Evolutionary conservation across 176 grass and related monocot genomes (phyloP).

Genomic region (Phoenix dactylifera): DNA sequence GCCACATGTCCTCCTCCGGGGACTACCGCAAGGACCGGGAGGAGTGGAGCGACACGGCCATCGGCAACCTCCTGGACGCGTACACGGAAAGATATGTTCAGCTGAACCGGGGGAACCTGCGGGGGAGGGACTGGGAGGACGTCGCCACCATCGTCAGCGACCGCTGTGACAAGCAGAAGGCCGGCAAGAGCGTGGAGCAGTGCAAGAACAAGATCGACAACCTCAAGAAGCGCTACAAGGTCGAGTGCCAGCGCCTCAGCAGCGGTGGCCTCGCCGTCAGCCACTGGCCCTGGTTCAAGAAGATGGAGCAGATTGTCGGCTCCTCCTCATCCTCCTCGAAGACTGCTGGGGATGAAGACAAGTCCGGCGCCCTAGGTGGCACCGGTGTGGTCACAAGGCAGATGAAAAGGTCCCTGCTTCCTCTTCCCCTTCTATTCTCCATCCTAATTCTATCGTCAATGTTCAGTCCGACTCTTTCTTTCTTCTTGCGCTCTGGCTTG

Average conservation of each 20-base stretch:
- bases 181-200: slow-evolving; percentile 79
- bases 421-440: background rate
- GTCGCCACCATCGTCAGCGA: slow-evolving; percentile 61
- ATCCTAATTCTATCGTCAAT: no score
- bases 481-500: no score
- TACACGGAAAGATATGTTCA: slow-evolving; percentile 78
- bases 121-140: slow-evolving; percentile 89
- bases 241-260: slow-evolving; percentile 73
- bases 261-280: slow-evolving; percentile 20
- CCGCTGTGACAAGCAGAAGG: slow-evolving; percentile 15
- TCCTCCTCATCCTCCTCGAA: slow-evolving; percentile 39
- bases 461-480: no score
- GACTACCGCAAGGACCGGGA: slow-evolving; percentile 91
- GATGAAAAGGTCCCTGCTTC: slow-evolving; percentile 48
- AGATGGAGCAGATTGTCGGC: slow-evolving; percentile 71
- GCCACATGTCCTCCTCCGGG: slow-evolving; percentile 17
- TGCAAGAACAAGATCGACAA: slow-evolving; percentile 99
- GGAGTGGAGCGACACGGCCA: slow-evolving; percentile 94
- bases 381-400: slow-evolving; percentile 25
- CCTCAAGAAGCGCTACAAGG: slow-evolving; percentile 95
- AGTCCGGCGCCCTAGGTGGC: slow-evolving; percentile 13
- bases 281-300: slow-evolving; percentile 87
- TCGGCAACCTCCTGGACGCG: slow-evolving; percentile 62
- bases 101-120: slow-evolving; percentile 75
- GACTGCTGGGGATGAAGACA: slow-evolving; percentile 9